A percentile compares a stretch with the other conserved stretches of the same genome.
phyloP scores from a whole-genome alignment of 208 protist species.

The Zelonia costaricensis region DNA sequence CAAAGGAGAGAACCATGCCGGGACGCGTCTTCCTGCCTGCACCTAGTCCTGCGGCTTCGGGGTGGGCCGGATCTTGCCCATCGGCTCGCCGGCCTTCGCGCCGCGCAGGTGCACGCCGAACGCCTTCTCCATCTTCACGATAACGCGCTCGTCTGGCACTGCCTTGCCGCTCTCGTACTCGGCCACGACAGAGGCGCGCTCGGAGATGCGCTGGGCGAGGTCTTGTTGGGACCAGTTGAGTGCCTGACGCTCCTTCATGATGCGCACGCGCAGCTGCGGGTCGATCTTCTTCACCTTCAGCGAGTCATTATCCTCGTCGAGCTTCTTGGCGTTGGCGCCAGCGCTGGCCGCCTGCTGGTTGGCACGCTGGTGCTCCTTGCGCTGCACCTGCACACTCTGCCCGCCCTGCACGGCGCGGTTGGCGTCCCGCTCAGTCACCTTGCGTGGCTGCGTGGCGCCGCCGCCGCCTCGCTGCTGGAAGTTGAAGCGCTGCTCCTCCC shows the following conservation, averaged over 20 bases:
- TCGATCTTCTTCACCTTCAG: conserved; percentile 89
- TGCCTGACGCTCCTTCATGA: conserved; percentile 81
- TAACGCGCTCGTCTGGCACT: conserved; percentile 90
- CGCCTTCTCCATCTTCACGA: conserved; percentile 94
- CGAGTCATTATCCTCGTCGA: conserved; percentile 86
- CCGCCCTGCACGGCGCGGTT: conserved; percentile 80
- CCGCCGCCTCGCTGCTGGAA: conserved; percentile 43
- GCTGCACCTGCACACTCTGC: conserved; percentile 58
- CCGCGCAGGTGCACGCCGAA: conserved; percentile 92
- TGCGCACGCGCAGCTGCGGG: conserved; percentile 70
- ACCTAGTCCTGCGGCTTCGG: conserved; percentile 59
- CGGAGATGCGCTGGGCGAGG: conserved; percentile 80
- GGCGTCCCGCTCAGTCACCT: conserved; percentile 69
- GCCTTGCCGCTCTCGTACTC: conserved; percentile 95
- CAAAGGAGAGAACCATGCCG: background rate
- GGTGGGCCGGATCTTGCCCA: conserved; percentile 59
- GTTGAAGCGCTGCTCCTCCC: conserved; percentile 89
- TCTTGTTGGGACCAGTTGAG: conserved; percentile 90
- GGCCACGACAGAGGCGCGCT: conserved; percentile 82
- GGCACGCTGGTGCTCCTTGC: conserved; percentile 63
- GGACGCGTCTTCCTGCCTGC: background rate
- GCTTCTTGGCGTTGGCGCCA: conserved; percentile 85
- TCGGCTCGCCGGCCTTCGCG: conserved; percentile 82
- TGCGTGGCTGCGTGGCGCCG: conserved; percentile 32
- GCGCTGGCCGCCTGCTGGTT: conserved; percentile 68